Base-by-base conservation (phyloP, 257 asterid species). In the Nicotiana obtusifolia region DNA sequence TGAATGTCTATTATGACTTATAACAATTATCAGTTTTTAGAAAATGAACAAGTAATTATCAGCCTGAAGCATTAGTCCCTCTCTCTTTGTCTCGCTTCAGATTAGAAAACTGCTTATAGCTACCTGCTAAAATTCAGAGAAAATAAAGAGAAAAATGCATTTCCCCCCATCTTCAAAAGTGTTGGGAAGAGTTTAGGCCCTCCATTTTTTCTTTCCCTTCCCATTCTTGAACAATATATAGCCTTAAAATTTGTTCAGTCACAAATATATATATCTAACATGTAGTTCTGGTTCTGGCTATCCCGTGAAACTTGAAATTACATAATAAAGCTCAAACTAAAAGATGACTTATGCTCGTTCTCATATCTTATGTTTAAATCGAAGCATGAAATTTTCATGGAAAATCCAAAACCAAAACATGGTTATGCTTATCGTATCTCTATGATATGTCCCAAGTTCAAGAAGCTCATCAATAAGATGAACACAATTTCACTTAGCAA, bases 391-490 rank as follows among this genome's bases (percentile, higher is more conserved):
- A 49, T 47, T 13, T 73, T 33, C 57, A 47, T 73, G 41, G 61
- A 28, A 73, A 47, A 57, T 6, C 16, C 79, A 24, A 73, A 65
- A 49, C 62, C 62, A 20, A 4, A 73, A 73, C 16, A 49, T 47
- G 52, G 78, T 47, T 8, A 24, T 73, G 4, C 4, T 47, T 73
- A 13, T 24, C 22, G 2, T 49, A 73, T 73, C 61, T 73, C 30
- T 73, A 73, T 24, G 79, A 0, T 47, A 24, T 47, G 61, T 75
- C 79, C 33, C 60, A 8, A 75, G 79, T 49, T 49, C 44, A 49
- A 75, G 62, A 75, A 71, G 80, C 26, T 75, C 79, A 24, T 73
- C 61, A 73, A 47, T 73, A 73, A 73, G 61, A 73, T 73, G 24
- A 47, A 44, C 61, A 47, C 8, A 71, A 22, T 22, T 47, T 73